Evolutionary conservation across 768 basidiomycete genomes (phyloP), one percentile per base, ranked within the genome.

Genomic region (Termitomyces eurrhizus): DNA sequence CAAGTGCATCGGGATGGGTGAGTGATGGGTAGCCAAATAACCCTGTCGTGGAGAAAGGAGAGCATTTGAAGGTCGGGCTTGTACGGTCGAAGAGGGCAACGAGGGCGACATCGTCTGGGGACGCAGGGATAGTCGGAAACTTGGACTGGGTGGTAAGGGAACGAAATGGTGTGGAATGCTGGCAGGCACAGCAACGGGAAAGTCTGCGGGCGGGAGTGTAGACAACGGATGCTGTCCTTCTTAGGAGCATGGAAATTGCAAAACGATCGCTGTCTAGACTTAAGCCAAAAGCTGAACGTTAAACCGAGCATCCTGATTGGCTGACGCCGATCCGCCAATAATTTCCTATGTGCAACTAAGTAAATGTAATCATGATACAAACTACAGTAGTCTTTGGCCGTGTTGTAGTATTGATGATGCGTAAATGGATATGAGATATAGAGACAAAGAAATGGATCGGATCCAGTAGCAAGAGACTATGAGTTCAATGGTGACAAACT

Each of bases 21-120:
- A 99, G 81, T 18, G 83, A 78, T 0, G 85, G 80, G 64, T 97
- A 92, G 16, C 85, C 85, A 72, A 99, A 98, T 39, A 98, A 82
- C 26, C 97, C 97, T 2, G 90, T 89, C 2, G 81, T 73, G 7
- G 80, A 74, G 32, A 83, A 74, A 2, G 81, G 74, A 9, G 80
- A 77, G 4, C 74, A 66, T 45, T 72, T 72, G 41, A 73, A 72
- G 14, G 66, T 66, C 58, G 66, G 72, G 57, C 64, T 77, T 6
- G 90, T 88, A 39, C 80, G 79, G 75, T 93, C 91, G 71, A 93
- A 92, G 60, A 90, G 81, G 16, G 83, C 75, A 59, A 87, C 79
- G 63, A 93, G 79, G 54, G 84, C 79, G 55, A 75, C 76, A 73
- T 92, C 90, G 67, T 90, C 87, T 49, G 74, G 62, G 18, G 89